phyloP scores from a whole-genome alignment of 306 rosid species.

The Corylus americana region DNA sequence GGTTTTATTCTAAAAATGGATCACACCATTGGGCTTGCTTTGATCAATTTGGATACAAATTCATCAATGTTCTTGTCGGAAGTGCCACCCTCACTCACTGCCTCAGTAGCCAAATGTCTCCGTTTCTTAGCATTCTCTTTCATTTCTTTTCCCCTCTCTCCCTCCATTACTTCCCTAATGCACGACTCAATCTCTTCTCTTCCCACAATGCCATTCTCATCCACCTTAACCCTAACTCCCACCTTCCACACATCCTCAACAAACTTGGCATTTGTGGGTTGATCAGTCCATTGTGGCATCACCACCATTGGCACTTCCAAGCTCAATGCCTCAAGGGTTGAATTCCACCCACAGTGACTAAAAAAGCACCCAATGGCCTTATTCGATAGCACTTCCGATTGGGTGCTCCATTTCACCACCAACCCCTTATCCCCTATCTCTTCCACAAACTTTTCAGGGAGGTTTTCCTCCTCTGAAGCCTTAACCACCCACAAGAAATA shows the following conservation, averaged over 20 bases:
- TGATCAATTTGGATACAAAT: not conserved
- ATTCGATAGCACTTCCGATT: slow-evolving; percentile 15
- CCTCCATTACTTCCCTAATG: slow-evolving; percentile 7
- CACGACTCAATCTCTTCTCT: slow-evolving; percentile 12
- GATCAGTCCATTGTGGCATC: slow-evolving; percentile 28
- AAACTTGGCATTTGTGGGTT: slow-evolving; percentile 18
- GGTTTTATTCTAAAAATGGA: too few relatives aligned
- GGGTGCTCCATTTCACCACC: slow-evolving; percentile 20
- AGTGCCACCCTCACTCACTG: slow-evolving; percentile 5
- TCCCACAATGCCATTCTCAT: not conserved
- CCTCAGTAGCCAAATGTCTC: not conserved
- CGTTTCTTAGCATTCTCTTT: not conserved
- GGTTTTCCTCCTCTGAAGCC: slow-evolving; percentile 12
- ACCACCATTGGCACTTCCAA: slow-evolving; percentile 24
- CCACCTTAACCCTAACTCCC: too few relatives aligned
- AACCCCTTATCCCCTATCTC: slow-evolving; percentile 1
- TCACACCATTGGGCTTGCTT: too few relatives aligned
- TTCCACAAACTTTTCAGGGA: slow-evolving; percentile 12
- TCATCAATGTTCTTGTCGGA: slow-evolving; percentile 7
- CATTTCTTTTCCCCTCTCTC: not conserved
- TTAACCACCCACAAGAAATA: slow-evolving; percentile 23
- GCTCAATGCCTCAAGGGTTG: slow-evolving; percentile 20
- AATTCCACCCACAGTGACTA: slow-evolving; percentile 19
- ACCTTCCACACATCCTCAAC: slow-evolving; percentile 1
- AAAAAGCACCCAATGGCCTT: slow-evolving; percentile 9